Conservation (phyloP, 192 early-diverging fungal species). For the Umbelopsis vinacea region DNA sequence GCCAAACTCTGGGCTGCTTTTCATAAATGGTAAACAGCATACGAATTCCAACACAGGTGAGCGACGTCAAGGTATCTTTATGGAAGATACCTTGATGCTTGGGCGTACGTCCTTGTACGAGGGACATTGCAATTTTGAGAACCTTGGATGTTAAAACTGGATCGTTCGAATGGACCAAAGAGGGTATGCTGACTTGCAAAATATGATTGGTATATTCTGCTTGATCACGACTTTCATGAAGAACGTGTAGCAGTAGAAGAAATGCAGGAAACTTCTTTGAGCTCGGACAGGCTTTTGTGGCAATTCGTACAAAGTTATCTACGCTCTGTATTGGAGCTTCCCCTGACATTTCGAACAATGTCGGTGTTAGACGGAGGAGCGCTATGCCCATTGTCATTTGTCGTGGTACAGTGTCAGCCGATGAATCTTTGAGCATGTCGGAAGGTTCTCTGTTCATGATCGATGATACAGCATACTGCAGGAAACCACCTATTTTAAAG, state of each 20-base stretch:
- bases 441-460: background rate
- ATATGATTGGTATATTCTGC: conserved; percentile 36
- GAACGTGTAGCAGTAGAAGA: conserved; percentile 49
- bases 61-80: conserved; percentile 28
- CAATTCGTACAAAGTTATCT: conserved; percentile 1
- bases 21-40: conserved; percentile 49
- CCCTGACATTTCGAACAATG: background rate
- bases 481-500: background rate
- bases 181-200: conserved; percentile 48
- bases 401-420: background rate
- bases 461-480: background rate
- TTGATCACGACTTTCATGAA: conserved; percentile 38
- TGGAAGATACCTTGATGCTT: conserved; percentile 14
- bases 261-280: conserved; percentile 47
- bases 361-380: background rate
- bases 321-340: background rate
- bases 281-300: background rate
- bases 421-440: background rate
- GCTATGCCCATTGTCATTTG: background rate
- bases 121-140: conserved; percentile 46
- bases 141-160: conserved; percentile 51
- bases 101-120: conserved; percentile 39
- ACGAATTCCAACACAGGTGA: conserved; percentile 53
- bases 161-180: conserved; percentile 50
- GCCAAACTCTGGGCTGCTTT: conserved; percentile 58